Conservation (phyloP, 2,329 filamentous ascomycete genomes). For the Purpureocillium takamizusanense region DNA sequence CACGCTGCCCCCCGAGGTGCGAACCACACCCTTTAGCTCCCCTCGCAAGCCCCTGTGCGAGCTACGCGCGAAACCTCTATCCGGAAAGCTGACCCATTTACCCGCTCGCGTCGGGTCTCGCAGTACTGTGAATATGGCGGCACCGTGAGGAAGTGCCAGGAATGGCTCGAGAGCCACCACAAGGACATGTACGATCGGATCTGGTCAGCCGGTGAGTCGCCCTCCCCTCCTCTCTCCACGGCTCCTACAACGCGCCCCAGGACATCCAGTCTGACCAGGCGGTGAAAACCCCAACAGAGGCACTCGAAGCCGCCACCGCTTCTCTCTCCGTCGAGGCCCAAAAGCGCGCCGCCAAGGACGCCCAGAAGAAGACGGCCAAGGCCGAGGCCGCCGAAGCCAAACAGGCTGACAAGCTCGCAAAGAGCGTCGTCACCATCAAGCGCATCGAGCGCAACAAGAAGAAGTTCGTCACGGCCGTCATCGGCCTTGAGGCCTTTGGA, state of each 20-base stretch:
- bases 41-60: too few species aligned
- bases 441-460: conserved; percentile 97
- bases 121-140: conserved; percentile 99
- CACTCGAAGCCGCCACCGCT: conserved; percentile 73
- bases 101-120: conserved; percentile 17
- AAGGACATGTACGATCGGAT: conserved; percentile 65
- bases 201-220: conserved; percentile 69
- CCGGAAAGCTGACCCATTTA: not conserved
- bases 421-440: conserved; percentile 82
- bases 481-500: conserved; percentile 81
- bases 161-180: conserved; percentile 79
- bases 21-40: too few species aligned
- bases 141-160: conserved; percentile 91
- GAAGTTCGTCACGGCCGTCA: conserved; percentile 91
- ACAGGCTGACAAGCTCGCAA: conserved; percentile 72
- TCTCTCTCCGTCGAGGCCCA: conserved; percentile 84
- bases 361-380: conserved; percentile 93
- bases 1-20: conserved; percentile 56
- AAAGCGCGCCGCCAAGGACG: conserved; percentile 91
- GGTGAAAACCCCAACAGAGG: conserved; percentile 46
- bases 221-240: not conserved
- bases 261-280: not conserved
- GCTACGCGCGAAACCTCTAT: too few species aligned
- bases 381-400: conserved; percentile 80
- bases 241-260: not conserved